phyloP scores from a whole-genome alignment of 345 rosid genomes.

The Gossypium bickii region DNA sequence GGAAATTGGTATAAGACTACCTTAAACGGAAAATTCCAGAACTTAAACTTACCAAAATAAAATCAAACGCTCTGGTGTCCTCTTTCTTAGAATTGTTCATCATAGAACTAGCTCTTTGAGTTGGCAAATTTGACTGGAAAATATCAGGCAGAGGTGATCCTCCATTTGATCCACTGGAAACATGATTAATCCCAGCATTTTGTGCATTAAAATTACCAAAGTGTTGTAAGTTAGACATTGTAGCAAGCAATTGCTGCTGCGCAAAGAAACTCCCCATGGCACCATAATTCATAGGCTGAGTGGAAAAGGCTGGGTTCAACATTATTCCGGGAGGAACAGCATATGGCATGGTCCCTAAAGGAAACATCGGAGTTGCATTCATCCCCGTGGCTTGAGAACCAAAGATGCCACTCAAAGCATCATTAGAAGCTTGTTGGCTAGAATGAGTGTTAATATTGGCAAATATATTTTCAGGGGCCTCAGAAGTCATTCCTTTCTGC shows the following conservation, averaged over 20 bases:
- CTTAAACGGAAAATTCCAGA: background rate
- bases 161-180: constrained; percentile 24
- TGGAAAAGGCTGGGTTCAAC: constrained; percentile 57
- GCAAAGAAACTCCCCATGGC: constrained; percentile 65
- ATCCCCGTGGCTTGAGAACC: constrained; percentile 47
- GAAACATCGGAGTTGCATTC: constrained; percentile 41
- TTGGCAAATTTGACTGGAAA: constrained; percentile 62
- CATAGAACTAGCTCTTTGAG: constrained; percentile 54
- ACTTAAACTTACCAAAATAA: constrained; percentile 72
- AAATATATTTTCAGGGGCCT: constrained; percentile 39
- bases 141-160: constrained; percentile 50
- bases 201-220: constrained; percentile 55
- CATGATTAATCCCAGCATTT: constrained; percentile 35
- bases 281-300: constrained; percentile 62
- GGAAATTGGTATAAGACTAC: background rate
- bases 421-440: constrained; percentile 37
- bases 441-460: constrained; percentile 37
- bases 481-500: constrained; percentile 41
- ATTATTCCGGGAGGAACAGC: constrained; percentile 58
- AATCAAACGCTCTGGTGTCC: constrained; percentile 90
- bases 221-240: constrained; percentile 71
- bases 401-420: constrained; percentile 43
- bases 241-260: constrained; percentile 80
- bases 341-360: constrained; percentile 51
- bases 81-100: constrained; percentile 59